phyloP scores from a whole-genome alignment of 495 filamentous ascomycete species.

The Trichocladium uniseriatum region DNA sequence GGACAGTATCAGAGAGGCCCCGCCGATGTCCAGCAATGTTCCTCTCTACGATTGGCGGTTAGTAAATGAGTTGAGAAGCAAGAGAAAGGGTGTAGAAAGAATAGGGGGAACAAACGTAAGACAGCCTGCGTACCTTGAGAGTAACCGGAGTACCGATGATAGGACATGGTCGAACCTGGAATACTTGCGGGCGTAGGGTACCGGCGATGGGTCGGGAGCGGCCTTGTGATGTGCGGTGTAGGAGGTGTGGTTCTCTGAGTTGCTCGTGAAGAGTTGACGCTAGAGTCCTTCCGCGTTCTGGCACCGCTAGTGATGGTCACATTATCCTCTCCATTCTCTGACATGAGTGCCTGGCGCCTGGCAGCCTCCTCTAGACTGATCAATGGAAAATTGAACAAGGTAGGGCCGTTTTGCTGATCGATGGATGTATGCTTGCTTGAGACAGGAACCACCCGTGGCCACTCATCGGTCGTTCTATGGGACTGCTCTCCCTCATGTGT shows the following conservation, averaged over 20 bases:
- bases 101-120: not conserved
- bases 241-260: conserved; percentile 15
- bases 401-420: conserved; percentile 6
- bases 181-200: conserved; percentile 7
- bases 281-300: conserved; percentile 16
- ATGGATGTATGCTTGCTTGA: not conserved
- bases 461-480: not conserved
- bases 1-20: not conserved
- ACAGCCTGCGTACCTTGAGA: not conserved
- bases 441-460: not conserved
- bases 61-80: too few species aligned
- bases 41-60: not conserved
- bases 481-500: not conserved
- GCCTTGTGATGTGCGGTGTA: conserved; percentile 12
- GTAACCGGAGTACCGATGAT: not conserved
- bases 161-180: not conserved
- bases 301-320: conserved; percentile 10
- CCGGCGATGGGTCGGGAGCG: conserved; percentile 6
- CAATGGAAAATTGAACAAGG: conserved; percentile 20
- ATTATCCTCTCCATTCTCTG: conserved; percentile 12
- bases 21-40: not conserved
- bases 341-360: conserved; percentile 12
- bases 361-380: conserved; percentile 22
- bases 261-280: conserved; percentile 12
- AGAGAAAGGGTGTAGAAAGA: too few species aligned